Percentiles rank a stretch among this genome's conserved stretches.
phyloP scores from a whole-genome alignment of 2,329 filamentous ascomycete species.

The Albophoma yamanashiensis region DNA sequence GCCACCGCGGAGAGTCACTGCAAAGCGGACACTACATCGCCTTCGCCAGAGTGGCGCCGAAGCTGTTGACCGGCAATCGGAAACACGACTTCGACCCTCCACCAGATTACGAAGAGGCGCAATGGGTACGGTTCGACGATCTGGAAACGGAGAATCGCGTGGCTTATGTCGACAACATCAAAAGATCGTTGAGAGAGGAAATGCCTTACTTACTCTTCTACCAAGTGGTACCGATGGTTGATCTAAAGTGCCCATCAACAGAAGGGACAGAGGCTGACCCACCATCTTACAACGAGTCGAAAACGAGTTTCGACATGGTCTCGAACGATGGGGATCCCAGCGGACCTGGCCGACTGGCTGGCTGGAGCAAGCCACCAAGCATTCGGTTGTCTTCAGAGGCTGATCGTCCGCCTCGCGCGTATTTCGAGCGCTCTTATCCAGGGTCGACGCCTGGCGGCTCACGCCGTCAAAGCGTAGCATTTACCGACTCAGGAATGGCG shows the following conservation, averaged over 20 bases:
- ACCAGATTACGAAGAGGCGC: conserved; percentile 57
- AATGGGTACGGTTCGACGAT: conserved; percentile 92
- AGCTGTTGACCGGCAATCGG: conserved; percentile 49
- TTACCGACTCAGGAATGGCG: conserved; percentile 31
- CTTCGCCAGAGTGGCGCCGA: conserved; percentile 65
- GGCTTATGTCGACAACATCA: conserved; percentile 64
- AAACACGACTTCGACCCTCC: conserved; percentile 44
- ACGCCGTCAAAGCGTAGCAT: conserved; percentile 39
- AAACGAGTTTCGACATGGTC: conserved; percentile 27
- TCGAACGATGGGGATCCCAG: conserved; percentile 8
- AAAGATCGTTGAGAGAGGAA: conserved; percentile 68
- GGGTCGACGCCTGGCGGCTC: conserved; percentile 23
- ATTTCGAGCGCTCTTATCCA: conserved; percentile 31
- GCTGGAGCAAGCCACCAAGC: conserved; percentile 30
- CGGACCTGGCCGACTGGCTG: not conserved
- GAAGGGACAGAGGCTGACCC: conserved; percentile 38
- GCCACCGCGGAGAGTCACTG: conserved; percentile 76
- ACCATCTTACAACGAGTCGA: conserved; percentile 48
- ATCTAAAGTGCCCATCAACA: conserved; percentile 42
- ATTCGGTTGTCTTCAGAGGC: conserved; percentile 46
- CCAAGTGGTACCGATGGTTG: conserved; percentile 80
- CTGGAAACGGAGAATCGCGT: conserved; percentile 60
- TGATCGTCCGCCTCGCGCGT: conserved; percentile 37
- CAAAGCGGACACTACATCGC: conserved; percentile 88
- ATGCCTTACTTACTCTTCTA: conserved; percentile 95